Base-by-base conservation (phyloP, 23 red algal species). In the Pyropia haitanensis region DNA sequence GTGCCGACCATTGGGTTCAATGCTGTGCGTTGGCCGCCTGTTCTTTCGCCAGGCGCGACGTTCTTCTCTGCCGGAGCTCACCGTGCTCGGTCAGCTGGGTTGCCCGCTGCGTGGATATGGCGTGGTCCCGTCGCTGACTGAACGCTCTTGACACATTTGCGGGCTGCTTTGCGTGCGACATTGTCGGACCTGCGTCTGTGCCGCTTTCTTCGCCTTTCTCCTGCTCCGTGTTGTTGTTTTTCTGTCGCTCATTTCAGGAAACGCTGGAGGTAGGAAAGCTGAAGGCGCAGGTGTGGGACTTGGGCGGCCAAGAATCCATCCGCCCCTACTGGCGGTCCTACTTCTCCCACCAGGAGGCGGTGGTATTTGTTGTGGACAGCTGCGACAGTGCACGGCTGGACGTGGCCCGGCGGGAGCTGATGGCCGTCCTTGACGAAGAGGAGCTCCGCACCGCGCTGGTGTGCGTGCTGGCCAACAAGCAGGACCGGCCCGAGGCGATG, bases 301-400 rank as follows among this genome's bases (percentile, higher is more conserved):
- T 98, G 48, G 94, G 94, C 24, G 94, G 94, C n/a, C 94, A 98
- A 56, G 76, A 83, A 27, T 85, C 77, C 53, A 98, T 98, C 58
- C 70, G 94, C 25, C 84, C 76, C 7, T 87, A 87, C 63, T 87
- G 88, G 88, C 83, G 94, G 30, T 98, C 94, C 13, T 98, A 98
- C 70, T 98, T 83, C 65, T 78, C 83, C 53, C 71, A 91, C 66
- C 94, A 98, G 64, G 94, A 91, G 59, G 85, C 94, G 18, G 73
- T 98, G 18, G 78, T 98, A 49, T 98, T 98, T 51, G 94, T 98
- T 6, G 86, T 98, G 24, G 94, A 98, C 76, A 91, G 85, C 72
- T 80, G 73, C 24, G 94, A 98, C 60, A 65, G 53, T 27, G 81
- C 87, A 15, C 83, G 94, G 13, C 79, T 98, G 81, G 54, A 63